Evolutionary conservation across 371 early-diverging fungal genomes (phyloP), one percentile per base, ranked within the genome.

Genomic region (Mucor piriformis): DNA sequence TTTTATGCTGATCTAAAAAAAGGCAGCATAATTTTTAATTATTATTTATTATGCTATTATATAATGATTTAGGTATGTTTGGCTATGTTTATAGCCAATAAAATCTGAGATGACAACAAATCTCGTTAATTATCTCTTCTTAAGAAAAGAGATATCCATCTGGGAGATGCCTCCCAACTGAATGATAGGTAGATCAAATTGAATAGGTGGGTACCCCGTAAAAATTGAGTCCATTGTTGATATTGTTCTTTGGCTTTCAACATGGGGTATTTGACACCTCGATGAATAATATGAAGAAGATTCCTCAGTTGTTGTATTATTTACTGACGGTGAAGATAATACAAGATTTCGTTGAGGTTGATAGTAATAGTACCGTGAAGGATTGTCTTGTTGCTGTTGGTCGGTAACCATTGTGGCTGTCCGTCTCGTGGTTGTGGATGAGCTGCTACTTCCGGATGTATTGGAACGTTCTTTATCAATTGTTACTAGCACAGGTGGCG

Each of bases 141-240:
- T 21, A 32, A 58, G 58, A 42, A 58, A 58, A 58, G 58, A 58
- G 40, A 23, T 38, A 50, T 58, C 58, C 35, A 58, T 58, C n/a
- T 50, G 58, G 58, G 58, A 58, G 6, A 58, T 38, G 23, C 34
- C 43, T 43, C 63, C 63, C 51, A 63, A 18, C 27, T 57, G 50
- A 50, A 63, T 63, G 18, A 56, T 51, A 29, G 63, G 63, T 32
- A 63, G 51, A 44, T 56, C 57, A 55, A 55, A 51, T 33, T 50
- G 51, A 44, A 56, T 37, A 6, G 51, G 51, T 33, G 56, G 50
- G 27, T 25, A 37, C 23, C 37, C 37, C 48, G 37, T 20, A 6
- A 25, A 50, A n/a, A 51, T 27, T 1, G 63, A 63, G 10, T 61
- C 62, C 20, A 49, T 16, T 3, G 62, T 55, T 15, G 62, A 55